Base-by-base conservation (phyloP, 2,329 filamentous ascomycete species). In the Hymenoscyphus albidus region DNA sequence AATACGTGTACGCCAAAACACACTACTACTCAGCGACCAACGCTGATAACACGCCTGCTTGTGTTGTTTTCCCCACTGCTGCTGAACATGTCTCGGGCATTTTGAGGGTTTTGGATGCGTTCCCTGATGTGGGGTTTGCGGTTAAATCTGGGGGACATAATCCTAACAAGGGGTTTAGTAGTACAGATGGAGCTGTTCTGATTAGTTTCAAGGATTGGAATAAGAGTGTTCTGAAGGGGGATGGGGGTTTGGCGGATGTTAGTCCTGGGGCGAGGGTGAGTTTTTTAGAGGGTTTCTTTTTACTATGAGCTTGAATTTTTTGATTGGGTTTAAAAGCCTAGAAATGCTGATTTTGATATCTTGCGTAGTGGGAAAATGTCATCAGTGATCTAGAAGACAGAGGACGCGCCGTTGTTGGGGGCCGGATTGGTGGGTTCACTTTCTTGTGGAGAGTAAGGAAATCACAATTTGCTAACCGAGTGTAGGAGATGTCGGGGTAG, bases 131-230 rank as follows among this genome's bases (percentile, higher is more conserved):
- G 9, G 54, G 68, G 0, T 81, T 81, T 70, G 78, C 80, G 5
- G 74, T 77, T 32, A 77, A 78, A 42, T 77, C 77, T 62, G 79
- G 79, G 16, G 80, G 79, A 0, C 80, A 81, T 70, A 76, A 76
- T 39, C 72, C 76, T 5, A 77, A 78, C 67, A 70, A 74, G 0
- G 76, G 76, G 4, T 72, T 76, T 5, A 76, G 78, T 0, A 79
- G 72, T 62, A 75, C 73, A 40, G 67, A 75, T 27, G 76, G 72
- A 1, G 75, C 74, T 1, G 66, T 76, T n/a, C 62, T 75, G 39
- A 74, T 80, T 58, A 74, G 75, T 38, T 62, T 80, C 31, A 73
- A 71, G 27, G 68, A 71, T 3, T 67, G 79, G 27, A 75, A 76
- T 38, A 64, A 66, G 0, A 68, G 77, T 9, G 70, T 70, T 13